A percentile compares a stretch with the other conserved stretches of the same genome.
Evolutionary conservation across 1,284 basidiomycete genomes (phyloP).

Genomic region (Malassezia obtusa): DNA sequence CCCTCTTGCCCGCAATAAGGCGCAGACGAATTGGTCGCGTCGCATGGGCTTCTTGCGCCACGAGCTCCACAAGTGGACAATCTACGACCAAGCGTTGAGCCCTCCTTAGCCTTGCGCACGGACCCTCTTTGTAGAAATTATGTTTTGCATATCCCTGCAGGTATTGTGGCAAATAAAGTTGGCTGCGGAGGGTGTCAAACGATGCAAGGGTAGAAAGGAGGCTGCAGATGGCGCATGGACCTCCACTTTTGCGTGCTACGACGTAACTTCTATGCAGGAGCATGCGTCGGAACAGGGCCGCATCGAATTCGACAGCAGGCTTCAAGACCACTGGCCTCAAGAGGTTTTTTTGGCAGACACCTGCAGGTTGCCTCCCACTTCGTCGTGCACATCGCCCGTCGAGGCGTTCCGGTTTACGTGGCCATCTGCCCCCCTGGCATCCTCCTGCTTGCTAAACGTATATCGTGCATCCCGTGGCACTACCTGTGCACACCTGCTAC

Average conservation of each 20-base stretch:
- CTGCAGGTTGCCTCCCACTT: not conserved
- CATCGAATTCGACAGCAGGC: not conserved
- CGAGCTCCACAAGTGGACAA: constrained; percentile 89
- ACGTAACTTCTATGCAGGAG: constrained; percentile 4
- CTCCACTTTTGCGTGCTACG: not conserved
- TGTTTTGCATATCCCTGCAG: too few relatives aligned
- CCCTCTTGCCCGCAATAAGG: constrained; percentile 60
- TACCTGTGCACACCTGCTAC: not conserved
- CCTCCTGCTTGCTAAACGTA: not conserved
- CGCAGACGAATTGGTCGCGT: constrained; percentile 80
- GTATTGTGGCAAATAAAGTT: too few relatives aligned
- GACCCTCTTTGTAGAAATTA: not conserved
- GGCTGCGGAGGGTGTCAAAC: not conserved
- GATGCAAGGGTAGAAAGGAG: not conserved
- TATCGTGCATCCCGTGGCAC: not conserved
- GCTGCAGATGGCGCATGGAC: not conserved
- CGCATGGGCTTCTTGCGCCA: constrained; percentile 76
- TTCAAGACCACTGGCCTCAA: not conserved
- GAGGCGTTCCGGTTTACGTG: not conserved
- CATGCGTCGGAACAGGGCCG: not conserved
- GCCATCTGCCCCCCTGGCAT: not conserved
- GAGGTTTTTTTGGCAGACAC: not conserved
- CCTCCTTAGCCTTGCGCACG: constrained; percentile 49
- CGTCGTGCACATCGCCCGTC: not conserved
- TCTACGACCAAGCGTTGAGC: constrained; percentile 92